These are phyloP conservation scores for Populus hybrid DNA, from an alignment of 441 rosid species.

Conservation along the genomic window DNA sequence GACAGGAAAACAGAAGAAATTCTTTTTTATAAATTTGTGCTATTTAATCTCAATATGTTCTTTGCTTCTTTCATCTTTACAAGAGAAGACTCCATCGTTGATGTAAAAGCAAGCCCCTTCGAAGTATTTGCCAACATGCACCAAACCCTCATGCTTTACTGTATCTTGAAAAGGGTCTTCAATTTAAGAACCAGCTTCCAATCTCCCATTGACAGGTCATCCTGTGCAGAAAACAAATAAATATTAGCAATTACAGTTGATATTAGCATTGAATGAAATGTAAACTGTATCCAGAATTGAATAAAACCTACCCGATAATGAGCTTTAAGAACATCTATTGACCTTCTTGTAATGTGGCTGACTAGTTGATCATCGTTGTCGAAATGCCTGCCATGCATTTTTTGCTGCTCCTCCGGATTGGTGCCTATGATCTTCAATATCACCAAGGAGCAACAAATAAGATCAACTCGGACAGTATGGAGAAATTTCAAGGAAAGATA, in stretches of 20 bases:
- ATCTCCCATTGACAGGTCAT: conserved; percentile 61
- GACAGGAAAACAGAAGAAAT: too few species aligned
- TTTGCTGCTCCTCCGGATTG: conserved; percentile 86
- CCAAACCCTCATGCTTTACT: conserved; percentile 2
- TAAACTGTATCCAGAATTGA: background rate
- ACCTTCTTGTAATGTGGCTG: conserved; percentile 80
- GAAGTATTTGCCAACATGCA: background rate
- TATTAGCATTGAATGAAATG: background rate
- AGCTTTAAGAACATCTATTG: conserved; percentile 77
- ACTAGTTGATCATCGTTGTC: conserved; percentile 84
- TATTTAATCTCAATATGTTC: too few species aligned
- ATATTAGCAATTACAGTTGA: background rate
- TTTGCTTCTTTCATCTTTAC: too few species aligned
- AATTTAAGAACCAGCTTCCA: conserved; percentile 78
- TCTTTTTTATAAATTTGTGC: too few species aligned
- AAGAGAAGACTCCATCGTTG: too few species aligned
- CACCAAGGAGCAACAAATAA: conserved; percentile 3
- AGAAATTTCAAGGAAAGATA: background rate
- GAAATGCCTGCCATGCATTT: conserved; percentile 92
- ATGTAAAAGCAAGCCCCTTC: background rate
- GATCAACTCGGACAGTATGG: background rate
- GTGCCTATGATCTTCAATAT: conserved; percentile 61
- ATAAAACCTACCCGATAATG: conserved; percentile 69
- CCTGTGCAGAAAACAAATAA: conserved; percentile 32
- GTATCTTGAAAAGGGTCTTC: conserved; percentile 59